These are phyloP conservation scores for Flaveria ramosissima DNA, from an alignment of 129 eudicot genomes.

Conservation along the genomic window DNA sequence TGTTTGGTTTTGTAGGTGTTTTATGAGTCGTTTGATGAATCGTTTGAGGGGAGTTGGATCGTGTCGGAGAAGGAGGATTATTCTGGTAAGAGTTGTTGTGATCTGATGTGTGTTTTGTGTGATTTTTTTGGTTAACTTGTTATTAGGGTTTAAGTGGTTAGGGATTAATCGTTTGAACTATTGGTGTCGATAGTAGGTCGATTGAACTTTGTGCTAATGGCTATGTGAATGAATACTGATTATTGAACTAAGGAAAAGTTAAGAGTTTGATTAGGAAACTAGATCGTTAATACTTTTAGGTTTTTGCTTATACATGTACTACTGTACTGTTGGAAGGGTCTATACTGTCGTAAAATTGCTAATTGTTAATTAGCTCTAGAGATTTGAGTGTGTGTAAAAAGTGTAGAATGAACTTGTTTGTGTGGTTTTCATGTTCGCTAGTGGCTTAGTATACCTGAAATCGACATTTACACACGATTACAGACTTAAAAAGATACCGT, in stretches of 20 bases:
- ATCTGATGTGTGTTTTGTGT: background rate
- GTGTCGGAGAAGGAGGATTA: conserved; percentile 80
- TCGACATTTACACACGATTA: too few species aligned
- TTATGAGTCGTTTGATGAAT: conserved; percentile 75
- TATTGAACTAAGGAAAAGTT: background rate
- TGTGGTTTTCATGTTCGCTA: too few species aligned
- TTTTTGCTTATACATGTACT: background rate
- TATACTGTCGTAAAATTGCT: background rate
- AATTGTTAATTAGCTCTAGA: background rate
- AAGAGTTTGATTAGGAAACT: background rate
- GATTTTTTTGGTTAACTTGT: background rate
- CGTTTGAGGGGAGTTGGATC: conserved; percentile 84
- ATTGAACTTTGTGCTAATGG: conserved; percentile 3
- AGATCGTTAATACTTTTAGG: background rate
- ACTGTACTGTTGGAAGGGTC: background rate
- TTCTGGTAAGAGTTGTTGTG: conserved; percentile 47
- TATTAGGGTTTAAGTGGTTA: background rate
- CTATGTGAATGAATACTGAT: background rate
- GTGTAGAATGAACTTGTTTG: too few species aligned
- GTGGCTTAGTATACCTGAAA: too few species aligned
- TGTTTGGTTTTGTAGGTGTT: conserved; percentile 42
- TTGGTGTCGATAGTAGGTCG: background rate
- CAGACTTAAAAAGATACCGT: too few species aligned
- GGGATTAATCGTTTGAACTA: background rate
- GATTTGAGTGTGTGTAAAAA: too few species aligned